Base-by-base conservation (phyloP, 305 asterid species). In the Fraxinus angustifolia region DNA sequence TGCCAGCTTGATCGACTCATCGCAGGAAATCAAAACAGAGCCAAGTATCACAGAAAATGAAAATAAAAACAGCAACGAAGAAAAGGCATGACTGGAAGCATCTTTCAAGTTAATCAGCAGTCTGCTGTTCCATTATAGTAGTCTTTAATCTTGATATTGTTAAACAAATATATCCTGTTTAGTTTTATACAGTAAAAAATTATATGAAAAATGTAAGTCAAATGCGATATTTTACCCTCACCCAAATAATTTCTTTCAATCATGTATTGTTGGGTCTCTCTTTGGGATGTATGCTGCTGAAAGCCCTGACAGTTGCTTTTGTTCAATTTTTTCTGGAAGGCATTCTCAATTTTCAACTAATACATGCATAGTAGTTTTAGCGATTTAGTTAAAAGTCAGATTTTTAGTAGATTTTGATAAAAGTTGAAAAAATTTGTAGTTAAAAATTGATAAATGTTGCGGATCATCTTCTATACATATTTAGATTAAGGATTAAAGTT, bases 1-100 rank as follows among this genome's bases (percentile, higher is more conserved):
- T 83, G 98, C 97, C 62, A 93, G 98, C 87, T 83, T 95, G 91
- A 53, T 88, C 86, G 97, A 95, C 62, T 88, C 97, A 16, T 75
- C 92, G 16, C 85, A 88, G 1, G 83, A 83, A 4, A 19, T 58
- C 79, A 85, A 85, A 73, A 78, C 77, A 60, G 86, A 76, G 82
- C 38, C 88, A 38, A 82, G 80, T 30, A 21, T 75, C 38, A 71
- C 90, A 1, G 89, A 83, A 85, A 83, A 76, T 75, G 89, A 85
- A 76, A 82, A 60, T 21, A 78, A 88, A 78, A 80, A 60, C 62
- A 83, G 48, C 19, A 77, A 75, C 79, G 87, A 83, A 58, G 86
- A 87, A 78, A 87, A 82, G 80, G 83, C 82, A 21, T 82, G 85
- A 85, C 10, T 17, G 65, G 26, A 56, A 56, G 62, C 62, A 50